Conservation (phyloP, 768 basidiomycete genomes). For the Amanita inopinata region DNA sequence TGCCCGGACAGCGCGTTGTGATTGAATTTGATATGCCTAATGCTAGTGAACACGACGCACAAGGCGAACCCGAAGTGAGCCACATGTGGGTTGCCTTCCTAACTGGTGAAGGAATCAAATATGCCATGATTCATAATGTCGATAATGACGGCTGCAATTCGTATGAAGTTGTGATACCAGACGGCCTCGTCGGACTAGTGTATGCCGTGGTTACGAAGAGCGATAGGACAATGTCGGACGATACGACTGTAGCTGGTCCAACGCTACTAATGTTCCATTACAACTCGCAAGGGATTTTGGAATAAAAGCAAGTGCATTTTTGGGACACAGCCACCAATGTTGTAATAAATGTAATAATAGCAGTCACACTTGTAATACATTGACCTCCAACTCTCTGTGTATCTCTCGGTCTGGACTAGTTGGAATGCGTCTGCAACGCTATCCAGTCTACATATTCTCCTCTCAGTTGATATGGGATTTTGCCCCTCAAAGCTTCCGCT, state of each 20-base stretch:
- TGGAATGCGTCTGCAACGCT: too few relatives aligned
- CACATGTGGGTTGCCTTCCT: conserved; percentile 7
- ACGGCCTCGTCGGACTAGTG: conserved; percentile 34
- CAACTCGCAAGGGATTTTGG: conserved; percentile 15
- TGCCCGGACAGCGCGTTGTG: conserved; percentile 2
- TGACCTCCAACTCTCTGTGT: too few relatives aligned
- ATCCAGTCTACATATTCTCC: too few relatives aligned
- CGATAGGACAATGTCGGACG: conserved; percentile 25
- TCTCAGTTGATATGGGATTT: too few relatives aligned
- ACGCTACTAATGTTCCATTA: conserved; percentile 33
- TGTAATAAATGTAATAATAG: too few relatives aligned
- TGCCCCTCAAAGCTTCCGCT: too few relatives aligned
- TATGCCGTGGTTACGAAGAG: conserved; percentile 37
- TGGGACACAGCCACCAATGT: too few relatives aligned
- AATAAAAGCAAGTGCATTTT: too few relatives aligned
- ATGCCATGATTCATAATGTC: not conserved
- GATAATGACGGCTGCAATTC: not conserved
- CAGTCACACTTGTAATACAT: not conserved
- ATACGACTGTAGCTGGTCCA: conserved; percentile 48
- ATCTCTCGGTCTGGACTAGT: too few relatives aligned
- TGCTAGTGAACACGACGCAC: not conserved
- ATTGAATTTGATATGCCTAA: not conserved
- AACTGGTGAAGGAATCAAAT: conserved; percentile 5
- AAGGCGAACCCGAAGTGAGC: not conserved
- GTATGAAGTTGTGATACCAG: conserved; percentile 19